These are phyloP conservation scores for Diaporthe sp. DNA, from an alignment of 2,329 filamentous ascomycete species.

Conservation along the genomic window DNA sequence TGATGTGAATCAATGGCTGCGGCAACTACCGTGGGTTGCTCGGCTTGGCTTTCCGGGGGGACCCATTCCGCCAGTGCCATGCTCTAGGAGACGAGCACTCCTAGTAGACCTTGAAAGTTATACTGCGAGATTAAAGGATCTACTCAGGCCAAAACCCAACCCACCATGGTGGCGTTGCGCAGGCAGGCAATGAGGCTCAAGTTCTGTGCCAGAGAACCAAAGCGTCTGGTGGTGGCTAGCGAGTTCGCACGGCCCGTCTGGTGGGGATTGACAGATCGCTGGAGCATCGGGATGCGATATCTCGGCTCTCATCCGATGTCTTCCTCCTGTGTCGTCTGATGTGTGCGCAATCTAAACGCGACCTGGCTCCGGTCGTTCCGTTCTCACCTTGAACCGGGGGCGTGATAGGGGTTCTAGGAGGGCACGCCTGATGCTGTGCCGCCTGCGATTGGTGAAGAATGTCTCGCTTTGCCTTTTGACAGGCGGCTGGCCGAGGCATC, in stretches of 20 bases:
- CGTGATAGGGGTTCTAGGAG: neutral
- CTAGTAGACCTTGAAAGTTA: neutral
- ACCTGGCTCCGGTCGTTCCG: constrained; percentile 30
- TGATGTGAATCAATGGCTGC: constrained; percentile 30
- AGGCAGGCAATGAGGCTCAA: constrained; percentile 1
- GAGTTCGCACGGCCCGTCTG: neutral
- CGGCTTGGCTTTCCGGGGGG: constrained; percentile 22
- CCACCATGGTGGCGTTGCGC: neutral
- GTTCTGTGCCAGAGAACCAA: neutral
- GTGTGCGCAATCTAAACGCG: constrained; percentile 10
- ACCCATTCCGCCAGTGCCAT: neutral
- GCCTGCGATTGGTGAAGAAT: neutral
- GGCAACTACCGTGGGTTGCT: constrained; percentile 24
- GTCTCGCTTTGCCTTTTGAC: neutral
- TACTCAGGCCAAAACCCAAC: neutral
- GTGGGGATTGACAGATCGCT: constrained; percentile 11
- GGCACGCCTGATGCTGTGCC: neutral
- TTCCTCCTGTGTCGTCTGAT: constrained; percentile 26
- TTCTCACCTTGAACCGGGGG: constrained; percentile 28
- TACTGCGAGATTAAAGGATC: neutral
- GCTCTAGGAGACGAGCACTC: neutral
- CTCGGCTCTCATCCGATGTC: constrained; percentile 14
- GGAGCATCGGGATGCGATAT: neutral
- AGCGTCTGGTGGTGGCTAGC: neutral
- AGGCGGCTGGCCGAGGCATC: neutral